Base-by-base conservation (phyloP, 345 rosid genomes). In the Combretum micranthum region DNA sequence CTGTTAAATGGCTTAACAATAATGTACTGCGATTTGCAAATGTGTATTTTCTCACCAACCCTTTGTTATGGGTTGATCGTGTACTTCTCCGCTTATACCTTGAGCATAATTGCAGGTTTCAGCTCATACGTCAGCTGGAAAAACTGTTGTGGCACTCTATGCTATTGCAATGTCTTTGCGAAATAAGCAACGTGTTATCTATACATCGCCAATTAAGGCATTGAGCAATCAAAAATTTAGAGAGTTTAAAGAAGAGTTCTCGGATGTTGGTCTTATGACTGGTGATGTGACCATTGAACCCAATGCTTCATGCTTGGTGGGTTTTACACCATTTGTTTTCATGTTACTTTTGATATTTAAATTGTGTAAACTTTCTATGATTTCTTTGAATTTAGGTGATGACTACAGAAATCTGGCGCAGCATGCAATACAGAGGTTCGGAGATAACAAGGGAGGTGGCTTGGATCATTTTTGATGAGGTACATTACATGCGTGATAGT, bases 321-420 rank as follows among this genome's bases (percentile, higher is more conserved):
- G 83, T 67, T 21, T n/a, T 21, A 19, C 9, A 54, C 20, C 23
- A 20, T 0, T 12, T n/a, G 21, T 14, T 18, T 12, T 26, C n/a
- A 14, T 52, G 6, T 50, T 32, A 32, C 20, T 48, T 52, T 55
- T 16, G 20, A 12, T 20, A 39, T 14, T 53, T 20, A 4, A 12
- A 20, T 44, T 49, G 70, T 62, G 2, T 69, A 53, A 44, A 60
- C 60, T 21, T 67, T 56, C 55, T 64, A 53, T 57, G 25, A 57
- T 12, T 15, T 22, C 66, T 77, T 61, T 22, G 51, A 44, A 64
- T 83, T 70, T 67, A 93, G 99, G 97, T 89, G 44, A 93, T 93
- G 99, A 93, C 99, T 18, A 93, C 97, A 1, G 99, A 93, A 80
- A 93, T 93, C 66, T 89, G 96, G 99, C 96, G 99, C 51, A 89